Percentiles rank a stretch among this genome's conserved stretches.
Evolutionary conservation across 768 basidiomycete genomes (phyloP).

Genomic region (Pleurotus tuoliensis): DNA sequence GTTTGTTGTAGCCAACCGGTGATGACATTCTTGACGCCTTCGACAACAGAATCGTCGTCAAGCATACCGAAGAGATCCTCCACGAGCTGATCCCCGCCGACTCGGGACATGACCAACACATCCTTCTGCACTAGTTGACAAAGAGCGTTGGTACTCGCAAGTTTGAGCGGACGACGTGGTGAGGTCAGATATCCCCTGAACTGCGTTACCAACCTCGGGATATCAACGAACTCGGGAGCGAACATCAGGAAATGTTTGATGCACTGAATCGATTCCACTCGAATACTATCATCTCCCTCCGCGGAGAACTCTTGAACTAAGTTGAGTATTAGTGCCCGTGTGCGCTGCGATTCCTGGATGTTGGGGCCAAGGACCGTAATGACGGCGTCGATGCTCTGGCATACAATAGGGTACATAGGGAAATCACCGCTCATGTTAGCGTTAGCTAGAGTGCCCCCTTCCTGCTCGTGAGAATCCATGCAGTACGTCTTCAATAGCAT

Average conservation of each 20-base stretch:
- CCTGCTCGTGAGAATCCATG: slow-evolving; percentile 86
- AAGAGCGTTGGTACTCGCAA: slow-evolving; percentile 92
- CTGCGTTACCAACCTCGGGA: slow-evolving; percentile 72
- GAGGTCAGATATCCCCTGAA: slow-evolving; percentile 82
- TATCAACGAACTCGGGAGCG: slow-evolving; percentile 76
- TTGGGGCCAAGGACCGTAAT: slow-evolving; percentile 95
- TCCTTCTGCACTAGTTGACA: slow-evolving; percentile 98
- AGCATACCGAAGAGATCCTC: slow-evolving; percentile 94
- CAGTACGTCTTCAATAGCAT: slow-evolving; percentile 89
- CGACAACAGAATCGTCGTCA: slow-evolving; percentile 90
- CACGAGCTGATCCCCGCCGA: slow-evolving; percentile 92
- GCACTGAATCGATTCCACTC: slow-evolving; percentile 93
- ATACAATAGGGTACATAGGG: slow-evolving; percentile 88
- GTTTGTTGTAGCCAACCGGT: slow-evolving; percentile 94
- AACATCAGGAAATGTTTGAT: slow-evolving; percentile 98
- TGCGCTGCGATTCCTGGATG: slow-evolving; percentile 80
- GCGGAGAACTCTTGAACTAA: slow-evolving; percentile 81
- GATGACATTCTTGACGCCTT: slow-evolving; percentile 92
- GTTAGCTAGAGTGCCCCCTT: slow-evolving; percentile 80
- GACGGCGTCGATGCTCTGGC: slow-evolving; percentile 88
- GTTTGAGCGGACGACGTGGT: slow-evolving; percentile 77
- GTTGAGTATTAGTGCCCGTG: slow-evolving; percentile 77
- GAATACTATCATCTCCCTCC: slow-evolving; percentile 84
- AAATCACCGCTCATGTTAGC: slow-evolving; percentile 87
- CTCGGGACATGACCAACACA: slow-evolving; percentile 83